Evolutionary conservation across 495 filamentous ascomycete species (phyloP), one percentile per base, ranked within the genome.

Genomic region (Neurospora sp.): DNA sequence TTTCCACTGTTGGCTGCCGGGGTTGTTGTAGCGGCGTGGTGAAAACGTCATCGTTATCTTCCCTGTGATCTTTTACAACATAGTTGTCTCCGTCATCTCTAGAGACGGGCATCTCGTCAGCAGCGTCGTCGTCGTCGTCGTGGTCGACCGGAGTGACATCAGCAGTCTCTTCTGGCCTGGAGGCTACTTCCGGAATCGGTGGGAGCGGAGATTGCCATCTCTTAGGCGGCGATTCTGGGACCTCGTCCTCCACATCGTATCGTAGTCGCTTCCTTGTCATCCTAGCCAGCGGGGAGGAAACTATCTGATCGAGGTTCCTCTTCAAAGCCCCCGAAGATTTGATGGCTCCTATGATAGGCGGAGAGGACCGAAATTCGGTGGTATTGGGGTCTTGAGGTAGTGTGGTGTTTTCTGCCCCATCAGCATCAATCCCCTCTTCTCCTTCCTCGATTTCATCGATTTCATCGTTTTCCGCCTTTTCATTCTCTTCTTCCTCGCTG

Each of bases 1-100:
- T 14, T 59, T 59, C 20, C 20, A 31, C 48, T 18, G 27, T 35
- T 0, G 54, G 1, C 27, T 66, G 54, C 7, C 5, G 12, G 12
- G 27, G 73, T 38, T 82, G 74, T 48, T 83, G 82, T 41, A 76
- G 81, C 23, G 78, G 82, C 3, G 81, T 80, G 0, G 75, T 81
- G n/a, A 76, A 37, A 14, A 1, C 1, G 2, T n/a, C 46, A 16
- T 39, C 62, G 0, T 62, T 27, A 35, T 73, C 46, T 23, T 27
- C 18, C 2, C 44, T 72, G 3, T 73, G 44, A 0, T 31, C 27
- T 11, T 44, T 18, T 5, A 48, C n/a, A 1, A 6, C 46, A 18
- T 62, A 16, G 12, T 62, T 5, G 2, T 16, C 54, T 12, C 20
- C 54, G 3, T 35, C 54, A 62, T 35, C 54, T 31, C 27, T 27